Percentiles rank a stretch among this genome's conserved stretches.
Conservation (phyloP, 164 flowering plant species). For the Magnolia kwangsiensis region DNA sequence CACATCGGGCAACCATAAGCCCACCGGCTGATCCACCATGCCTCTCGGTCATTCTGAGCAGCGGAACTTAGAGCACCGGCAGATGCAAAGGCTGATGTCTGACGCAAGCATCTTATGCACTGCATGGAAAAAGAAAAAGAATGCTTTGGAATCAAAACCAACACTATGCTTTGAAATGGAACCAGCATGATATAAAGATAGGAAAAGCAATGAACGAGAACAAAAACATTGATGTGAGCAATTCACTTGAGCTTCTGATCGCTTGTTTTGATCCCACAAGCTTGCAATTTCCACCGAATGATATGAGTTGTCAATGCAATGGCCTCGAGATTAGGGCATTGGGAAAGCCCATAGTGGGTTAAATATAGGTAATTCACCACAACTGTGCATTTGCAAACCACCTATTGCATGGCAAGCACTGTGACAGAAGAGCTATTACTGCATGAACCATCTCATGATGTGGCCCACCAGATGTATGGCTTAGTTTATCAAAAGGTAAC, state of each 20-base stretch:
- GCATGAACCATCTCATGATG: not conserved
- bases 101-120: constrained; percentile 97
- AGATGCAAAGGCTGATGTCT: constrained; percentile 89
- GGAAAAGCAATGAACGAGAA: too few species aligned
- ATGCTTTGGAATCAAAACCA: not conserved
- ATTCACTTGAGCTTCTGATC: too few species aligned
- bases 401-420: not conserved
- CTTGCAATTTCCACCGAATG: too few species aligned
- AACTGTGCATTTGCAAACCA: not conserved
- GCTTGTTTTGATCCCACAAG: too few species aligned
- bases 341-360: too few species aligned
- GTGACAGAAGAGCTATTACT: not conserved
- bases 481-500: not conserved
- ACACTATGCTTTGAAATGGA: too few species aligned
- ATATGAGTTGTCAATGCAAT: too few species aligned
- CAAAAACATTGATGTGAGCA: too few species aligned
- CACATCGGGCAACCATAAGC: constrained; percentile 95
- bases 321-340: too few species aligned
- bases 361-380: too few species aligned
- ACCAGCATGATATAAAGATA: too few species aligned
- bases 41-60: constrained; percentile 66
- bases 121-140: constrained; percentile 27
- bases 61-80: constrained; percentile 42
- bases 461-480: not conserved
- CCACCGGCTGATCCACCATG: constrained; percentile 98